These are phyloP conservation scores for Ophiocordyceps polyrhachis-furcata DNA, from an alignment of 2,329 filamentous ascomycete genomes.

Conservation along the genomic window DNA sequence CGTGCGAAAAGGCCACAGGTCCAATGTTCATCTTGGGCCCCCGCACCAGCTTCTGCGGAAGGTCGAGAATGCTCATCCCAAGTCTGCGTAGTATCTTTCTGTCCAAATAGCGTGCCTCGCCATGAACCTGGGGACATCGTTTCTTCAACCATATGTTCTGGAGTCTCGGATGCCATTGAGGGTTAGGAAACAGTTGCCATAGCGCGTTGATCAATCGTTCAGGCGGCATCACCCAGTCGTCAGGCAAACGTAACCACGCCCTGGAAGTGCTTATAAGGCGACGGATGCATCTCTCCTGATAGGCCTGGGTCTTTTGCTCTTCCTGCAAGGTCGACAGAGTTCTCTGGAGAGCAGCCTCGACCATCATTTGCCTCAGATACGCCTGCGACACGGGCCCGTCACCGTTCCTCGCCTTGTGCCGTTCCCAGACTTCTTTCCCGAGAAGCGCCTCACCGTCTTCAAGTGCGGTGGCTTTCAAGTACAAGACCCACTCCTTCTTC, in stretches of 20 bases:
- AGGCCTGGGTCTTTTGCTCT: background rate
- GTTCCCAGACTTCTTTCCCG: too few species aligned
- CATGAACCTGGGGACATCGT: too few species aligned
- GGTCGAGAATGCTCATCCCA: background rate
- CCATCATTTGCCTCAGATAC: background rate
- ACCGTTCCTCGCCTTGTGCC: too few species aligned
- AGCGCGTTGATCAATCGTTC: background rate
- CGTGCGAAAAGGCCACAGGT: conserved; percentile 14
- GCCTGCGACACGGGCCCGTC: too few species aligned
- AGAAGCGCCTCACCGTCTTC: background rate
- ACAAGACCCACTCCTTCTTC: background rate
- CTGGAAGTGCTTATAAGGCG: background rate
- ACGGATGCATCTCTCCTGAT: background rate
- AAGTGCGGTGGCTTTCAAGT: background rate
- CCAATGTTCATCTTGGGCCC: conserved; percentile 11
- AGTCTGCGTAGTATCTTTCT: background rate
- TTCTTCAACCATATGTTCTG: background rate
- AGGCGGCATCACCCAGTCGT: background rate
- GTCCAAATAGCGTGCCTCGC: background rate
- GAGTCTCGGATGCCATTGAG: background rate
- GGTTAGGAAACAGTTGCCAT: background rate
- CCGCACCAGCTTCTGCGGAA: background rate
- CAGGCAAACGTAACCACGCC: background rate
- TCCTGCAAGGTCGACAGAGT: too few species aligned
- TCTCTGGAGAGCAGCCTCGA: background rate